Conservation (phyloP, 805 yeast species). For the Komagataella ulmi region DNA sequence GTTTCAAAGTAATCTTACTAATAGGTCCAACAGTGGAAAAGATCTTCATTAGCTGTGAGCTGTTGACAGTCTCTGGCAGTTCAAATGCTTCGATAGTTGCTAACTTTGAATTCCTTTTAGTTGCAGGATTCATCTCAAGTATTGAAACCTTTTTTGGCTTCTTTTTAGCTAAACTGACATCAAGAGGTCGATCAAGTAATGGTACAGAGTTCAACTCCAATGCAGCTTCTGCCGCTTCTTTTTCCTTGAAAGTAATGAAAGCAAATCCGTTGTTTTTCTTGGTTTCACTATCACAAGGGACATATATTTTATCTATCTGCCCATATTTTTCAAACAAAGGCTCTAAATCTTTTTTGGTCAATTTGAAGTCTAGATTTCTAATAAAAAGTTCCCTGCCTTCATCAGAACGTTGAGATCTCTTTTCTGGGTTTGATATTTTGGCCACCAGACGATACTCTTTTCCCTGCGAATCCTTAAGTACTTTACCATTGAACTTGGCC, state of each 20-base stretch:
- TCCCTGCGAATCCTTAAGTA: slow-evolving; percentile 15
- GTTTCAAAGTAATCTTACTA: slow-evolving; percentile 26
- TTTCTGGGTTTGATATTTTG: slow-evolving; percentile 47
- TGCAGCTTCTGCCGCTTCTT: slow-evolving; percentile 35
- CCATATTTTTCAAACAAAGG: slow-evolving; percentile 37
- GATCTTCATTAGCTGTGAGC: slow-evolving; percentile 18
- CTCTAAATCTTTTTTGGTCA: slow-evolving; percentile 23
- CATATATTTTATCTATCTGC: slow-evolving; percentile 30
- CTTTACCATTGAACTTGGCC: slow-evolving; percentile 22
- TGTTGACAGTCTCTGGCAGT: slow-evolving; percentile 23
- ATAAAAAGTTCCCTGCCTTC: slow-evolving; percentile 48
- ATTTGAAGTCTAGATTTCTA: slow-evolving; percentile 35
- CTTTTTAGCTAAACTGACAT: slow-evolving; percentile 33
- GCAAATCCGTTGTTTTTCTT: slow-evolving; percentile 48
- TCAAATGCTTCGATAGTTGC: slow-evolving; percentile 12
- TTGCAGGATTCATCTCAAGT: not conserved
- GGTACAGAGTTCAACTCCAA: slow-evolving; percentile 21
- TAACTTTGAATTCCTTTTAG: slow-evolving; percentile 8
- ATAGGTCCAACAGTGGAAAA: slow-evolving; percentile 24
- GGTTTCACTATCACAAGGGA: slow-evolving; percentile 29
- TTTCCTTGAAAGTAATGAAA: slow-evolving; percentile 36
- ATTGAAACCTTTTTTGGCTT: slow-evolving; percentile 7
- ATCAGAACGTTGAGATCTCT: slow-evolving; percentile 26
- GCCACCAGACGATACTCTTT: slow-evolving; percentile 31
- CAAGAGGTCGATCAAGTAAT: slow-evolving; percentile 32